Conservation (phyloP, 2,329 filamentous ascomycete genomes). For the Colletotrichum falcatum region DNA sequence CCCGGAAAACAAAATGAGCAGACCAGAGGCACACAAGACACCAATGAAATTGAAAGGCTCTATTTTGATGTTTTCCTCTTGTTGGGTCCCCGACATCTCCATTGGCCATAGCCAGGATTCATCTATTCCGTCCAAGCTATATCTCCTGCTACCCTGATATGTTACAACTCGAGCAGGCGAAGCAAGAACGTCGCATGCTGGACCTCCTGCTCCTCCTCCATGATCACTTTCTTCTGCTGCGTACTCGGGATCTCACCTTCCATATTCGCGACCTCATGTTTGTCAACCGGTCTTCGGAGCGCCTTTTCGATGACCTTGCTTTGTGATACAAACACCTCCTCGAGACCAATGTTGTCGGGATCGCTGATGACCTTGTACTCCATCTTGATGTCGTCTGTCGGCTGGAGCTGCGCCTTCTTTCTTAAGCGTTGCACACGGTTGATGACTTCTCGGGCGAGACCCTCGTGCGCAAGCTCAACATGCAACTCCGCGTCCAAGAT, state of each 20-base stretch:
- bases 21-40: background rate
- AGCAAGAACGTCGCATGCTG: constrained; percentile 85
- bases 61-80: background rate
- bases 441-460: constrained; percentile 90
- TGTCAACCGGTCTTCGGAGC: constrained; percentile 79
- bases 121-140: background rate
- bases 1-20: constrained; percentile 28
- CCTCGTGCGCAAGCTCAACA: constrained; percentile 88
- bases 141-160: background rate
- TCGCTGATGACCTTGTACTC: constrained; percentile 87
- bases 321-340: constrained; percentile 72
- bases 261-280: constrained; percentile 44
- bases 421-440: constrained; percentile 91
- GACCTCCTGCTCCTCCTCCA: constrained; percentile 87
- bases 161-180: constrained; percentile 77
- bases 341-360: constrained; percentile 80
- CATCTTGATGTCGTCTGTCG: constrained; percentile 96
- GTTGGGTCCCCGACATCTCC: background rate
- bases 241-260: constrained; percentile 39
- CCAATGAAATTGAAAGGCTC: background rate
- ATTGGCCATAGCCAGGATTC: background rate
- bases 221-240: constrained; percentile 64
- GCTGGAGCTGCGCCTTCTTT: constrained; percentile 91
- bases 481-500: constrained; percentile 88
- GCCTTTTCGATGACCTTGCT: constrained; percentile 58